These are phyloP conservation scores for Russula dissimulans DNA, from an alignment of 768 basidiomycete genomes.

Conservation along the genomic window DNA sequence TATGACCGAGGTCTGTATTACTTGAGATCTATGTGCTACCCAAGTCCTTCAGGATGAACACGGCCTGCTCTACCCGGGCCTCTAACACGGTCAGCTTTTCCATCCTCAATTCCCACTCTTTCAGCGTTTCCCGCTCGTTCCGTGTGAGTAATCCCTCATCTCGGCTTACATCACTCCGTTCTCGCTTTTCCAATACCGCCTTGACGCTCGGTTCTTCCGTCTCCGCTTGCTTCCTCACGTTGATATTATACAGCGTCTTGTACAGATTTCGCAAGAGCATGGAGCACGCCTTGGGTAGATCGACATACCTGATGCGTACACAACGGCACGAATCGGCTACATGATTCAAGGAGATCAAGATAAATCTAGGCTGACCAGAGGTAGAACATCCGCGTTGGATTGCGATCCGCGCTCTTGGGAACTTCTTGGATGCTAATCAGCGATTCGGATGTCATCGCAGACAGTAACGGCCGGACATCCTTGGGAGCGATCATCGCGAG, in stretches of 20 bases:
- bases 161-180: constrained; percentile 76
- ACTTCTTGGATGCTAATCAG: constrained; percentile 90
- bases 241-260: constrained; percentile 86
- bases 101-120: constrained; percentile 64
- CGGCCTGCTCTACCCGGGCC: constrained; percentile 77
- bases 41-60: constrained; percentile 85
- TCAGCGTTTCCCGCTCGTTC: constrained; percentile 67
- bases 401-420: constrained; percentile 82
- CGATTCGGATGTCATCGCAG: constrained; percentile 69
- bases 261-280: constrained; percentile 70
- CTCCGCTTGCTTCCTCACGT: constrained; percentile 64
- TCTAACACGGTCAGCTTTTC: constrained; percentile 73
- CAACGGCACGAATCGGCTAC: constrained; percentile 5
- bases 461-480: constrained; percentile 73
- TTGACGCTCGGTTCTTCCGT: constrained; percentile 53
- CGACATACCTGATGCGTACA: constrained; percentile 63
- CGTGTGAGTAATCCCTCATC: constrained; percentile 60
- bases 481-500: constrained; percentile 87
- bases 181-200: constrained; percentile 70
- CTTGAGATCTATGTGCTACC: background rate
- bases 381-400: constrained; percentile 82
- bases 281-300: constrained; percentile 74
- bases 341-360: background rate
- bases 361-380: constrained; percentile 55
- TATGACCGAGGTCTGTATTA: background rate